Conservation (phyloP, 176 grass and related monocot genomes). For the Raddia distichophylla region DNA sequence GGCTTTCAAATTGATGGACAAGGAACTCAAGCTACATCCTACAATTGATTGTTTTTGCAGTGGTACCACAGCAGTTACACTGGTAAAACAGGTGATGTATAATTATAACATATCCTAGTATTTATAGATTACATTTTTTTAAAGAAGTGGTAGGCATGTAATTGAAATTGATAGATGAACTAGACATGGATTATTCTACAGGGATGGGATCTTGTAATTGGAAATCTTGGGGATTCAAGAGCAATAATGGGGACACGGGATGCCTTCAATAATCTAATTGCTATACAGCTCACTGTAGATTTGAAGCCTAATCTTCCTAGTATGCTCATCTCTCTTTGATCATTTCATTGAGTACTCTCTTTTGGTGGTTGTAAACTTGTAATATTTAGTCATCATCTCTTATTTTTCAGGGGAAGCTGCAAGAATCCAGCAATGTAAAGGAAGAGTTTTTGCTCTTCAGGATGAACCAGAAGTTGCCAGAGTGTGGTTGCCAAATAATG, state of each 20-base stretch:
- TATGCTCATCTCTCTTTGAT: conserved; percentile 45
- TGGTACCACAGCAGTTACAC: conserved; percentile 88
- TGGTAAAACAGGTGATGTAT: conserved; percentile 87
- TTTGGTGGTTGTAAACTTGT: conserved; percentile 29
- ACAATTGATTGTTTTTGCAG: conserved; percentile 98
- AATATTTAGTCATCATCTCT: conserved; percentile 34
- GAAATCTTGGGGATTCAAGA: conserved; percentile 98
- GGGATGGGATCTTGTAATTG: conserved; percentile 92
- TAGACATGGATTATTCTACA: conserved; percentile 56
- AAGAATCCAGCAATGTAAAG: conserved; percentile 91
- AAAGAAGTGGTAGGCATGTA: conserved; percentile 15
- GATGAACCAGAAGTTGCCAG: conserved; percentile 98
- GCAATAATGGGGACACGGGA: conserved; percentile 91
- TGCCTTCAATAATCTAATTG: conserved; percentile 81
- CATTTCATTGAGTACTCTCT: conserved; percentile 15
- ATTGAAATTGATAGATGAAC: conserved; percentile 41
- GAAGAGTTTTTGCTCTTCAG: conserved; percentile 96
- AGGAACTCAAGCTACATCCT: conserved; percentile 84
- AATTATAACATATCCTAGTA: conserved; percentile 31
- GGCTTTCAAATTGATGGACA: conserved; percentile 96
- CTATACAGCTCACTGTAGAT: conserved; percentile 95
- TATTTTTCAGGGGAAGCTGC: conserved; percentile 81
- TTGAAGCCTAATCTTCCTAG: conserved; percentile 99
- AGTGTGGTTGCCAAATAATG: conserved; percentile 94
- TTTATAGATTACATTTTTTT: conserved; percentile 33